Conservation (phyloP, 176 grass and related monocot species). For the Phoenix roebelenii region DNA sequence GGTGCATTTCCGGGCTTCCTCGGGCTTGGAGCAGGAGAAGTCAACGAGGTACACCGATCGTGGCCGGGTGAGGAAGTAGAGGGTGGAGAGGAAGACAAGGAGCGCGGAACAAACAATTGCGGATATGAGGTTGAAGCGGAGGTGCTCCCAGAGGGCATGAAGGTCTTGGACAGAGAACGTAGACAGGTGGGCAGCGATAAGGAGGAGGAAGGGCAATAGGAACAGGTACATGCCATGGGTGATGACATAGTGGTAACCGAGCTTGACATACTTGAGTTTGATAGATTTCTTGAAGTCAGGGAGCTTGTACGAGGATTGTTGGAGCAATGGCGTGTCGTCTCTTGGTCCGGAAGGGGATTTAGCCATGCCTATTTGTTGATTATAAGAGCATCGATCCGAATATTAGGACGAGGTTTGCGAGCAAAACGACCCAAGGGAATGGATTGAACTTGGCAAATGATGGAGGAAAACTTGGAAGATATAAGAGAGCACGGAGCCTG, state of each 20-base stretch:
- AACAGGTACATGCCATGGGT: conserved; percentile 10
- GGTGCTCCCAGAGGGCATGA: conserved; percentile 1
- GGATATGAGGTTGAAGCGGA: conserved; percentile 7
- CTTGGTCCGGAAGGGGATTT: background rate
- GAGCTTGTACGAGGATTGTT: background rate
- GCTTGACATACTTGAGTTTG: conserved; percentile 11
- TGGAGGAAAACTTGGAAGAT: too few species aligned
- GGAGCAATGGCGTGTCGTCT: background rate
- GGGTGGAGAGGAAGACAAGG: conserved; percentile 6
- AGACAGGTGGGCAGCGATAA: background rate
- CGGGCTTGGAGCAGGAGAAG: conserved; percentile 2
- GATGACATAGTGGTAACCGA: conserved; percentile 8
- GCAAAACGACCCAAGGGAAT: too few species aligned
- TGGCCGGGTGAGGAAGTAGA: conserved; percentile 5
- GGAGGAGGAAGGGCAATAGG: background rate
- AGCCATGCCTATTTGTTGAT: background rate
- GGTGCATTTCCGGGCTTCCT: conserved; percentile 7
- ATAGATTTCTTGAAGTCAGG: conserved; percentile 11
- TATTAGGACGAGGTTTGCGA: too few species aligned
- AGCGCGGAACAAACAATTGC: conserved; percentile 3
- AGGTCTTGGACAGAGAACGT: conserved; percentile 3
- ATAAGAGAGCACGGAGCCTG: too few species aligned
- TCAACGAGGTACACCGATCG: background rate
- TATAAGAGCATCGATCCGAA: too few species aligned
- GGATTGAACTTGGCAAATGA: too few species aligned